Evolutionary conservation across 345 rosid genomes (phyloP), one percentile per base, ranked within the genome.

Genomic region (Salix koriyanagi): DNA sequence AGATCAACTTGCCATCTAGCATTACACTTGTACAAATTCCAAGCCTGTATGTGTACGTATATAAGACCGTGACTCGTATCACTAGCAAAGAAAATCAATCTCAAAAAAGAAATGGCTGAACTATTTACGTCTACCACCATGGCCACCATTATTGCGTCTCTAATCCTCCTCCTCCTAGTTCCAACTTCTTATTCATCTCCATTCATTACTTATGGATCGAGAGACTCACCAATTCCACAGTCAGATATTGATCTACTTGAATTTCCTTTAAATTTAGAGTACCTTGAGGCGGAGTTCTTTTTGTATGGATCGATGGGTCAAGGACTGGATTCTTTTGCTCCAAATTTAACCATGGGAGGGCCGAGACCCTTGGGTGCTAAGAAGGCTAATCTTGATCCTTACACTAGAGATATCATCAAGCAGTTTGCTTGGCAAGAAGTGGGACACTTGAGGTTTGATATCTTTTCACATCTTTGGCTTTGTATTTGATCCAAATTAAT

Each of bases 351-450:
- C 21, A 21, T 36, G 81, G 94, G 94, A 62, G 98, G 98, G 26
- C 96, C 98, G 14, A 2, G 86, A 26, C 99, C 99, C 7, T 13
- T 77, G 60, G 97, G 98, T 68, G 94, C 87, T 54, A 81, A 74
- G 60, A 79, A 42, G 82, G 99, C 97, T 68, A 81, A 76, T 15
- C 91, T 92, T 62, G 92, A 90, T 76, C 73, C 82, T 46, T 72
- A 88, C 25, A 89, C 87, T 7, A 83, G 80, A 58, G 94, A 90
- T 81, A 32, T 93, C 50, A 79, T 96, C 84, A 58, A 76, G 70
- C 99, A 96, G 67, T 96, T 96, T 80, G 97, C 89, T 42, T 84
- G 85, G 86, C 98, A 93, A 88, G 96, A 96, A 85, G 91, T 96
- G 56, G 99, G 97, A 25, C 98, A 96, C 80, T 70, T 93, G 83